Evolutionary conservation across 1,139 yeast species (phyloP).

Genomic region (Taiozyma sp.): DNA sequence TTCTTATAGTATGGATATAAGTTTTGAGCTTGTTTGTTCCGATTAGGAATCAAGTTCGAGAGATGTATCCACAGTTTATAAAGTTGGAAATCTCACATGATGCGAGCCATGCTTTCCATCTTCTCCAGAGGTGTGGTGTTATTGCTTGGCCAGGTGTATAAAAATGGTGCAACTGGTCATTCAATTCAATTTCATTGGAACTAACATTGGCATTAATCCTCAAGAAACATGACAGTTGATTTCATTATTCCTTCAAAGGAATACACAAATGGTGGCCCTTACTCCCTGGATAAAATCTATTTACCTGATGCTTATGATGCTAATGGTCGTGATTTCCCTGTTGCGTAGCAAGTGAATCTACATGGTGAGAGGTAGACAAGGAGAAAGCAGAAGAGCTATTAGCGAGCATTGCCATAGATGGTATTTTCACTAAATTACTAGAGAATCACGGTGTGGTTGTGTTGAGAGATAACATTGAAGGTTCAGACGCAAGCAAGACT

Average conservation of each 20-base stretch:
- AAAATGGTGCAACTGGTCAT: not conserved
- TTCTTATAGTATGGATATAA: not conserved
- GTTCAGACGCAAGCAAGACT: constrained; percentile 4
- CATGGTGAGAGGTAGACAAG: constrained; percentile 3
- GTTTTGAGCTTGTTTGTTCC: not conserved
- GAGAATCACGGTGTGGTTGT: constrained; percentile 11
- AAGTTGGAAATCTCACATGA: not conserved
- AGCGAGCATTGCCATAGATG: constrained; percentile 1
- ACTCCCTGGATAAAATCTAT: constrained; percentile 5
- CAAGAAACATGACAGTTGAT: not conserved
- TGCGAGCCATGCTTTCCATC: not conserved
- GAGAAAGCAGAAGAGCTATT: constrained; percentile 4
- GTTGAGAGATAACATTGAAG: constrained; percentile 3
- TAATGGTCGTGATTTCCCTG: constrained; percentile 16
- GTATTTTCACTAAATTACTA: constrained; percentile 4
- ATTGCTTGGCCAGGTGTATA: not conserved
- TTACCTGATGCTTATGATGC: constrained; percentile 13
- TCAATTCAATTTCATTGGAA: too few species aligned
- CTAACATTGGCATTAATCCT: too few species aligned
- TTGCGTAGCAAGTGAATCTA: constrained; percentile 8
- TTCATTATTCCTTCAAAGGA: not conserved
- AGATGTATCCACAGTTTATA: not conserved
- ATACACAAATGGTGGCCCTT: constrained; percentile 1
- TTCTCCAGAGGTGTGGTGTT: not conserved
- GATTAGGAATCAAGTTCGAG: not conserved